Conservation (phyloP, 768 basidiomycete species). For the Phylloporus arenicola region DNA sequence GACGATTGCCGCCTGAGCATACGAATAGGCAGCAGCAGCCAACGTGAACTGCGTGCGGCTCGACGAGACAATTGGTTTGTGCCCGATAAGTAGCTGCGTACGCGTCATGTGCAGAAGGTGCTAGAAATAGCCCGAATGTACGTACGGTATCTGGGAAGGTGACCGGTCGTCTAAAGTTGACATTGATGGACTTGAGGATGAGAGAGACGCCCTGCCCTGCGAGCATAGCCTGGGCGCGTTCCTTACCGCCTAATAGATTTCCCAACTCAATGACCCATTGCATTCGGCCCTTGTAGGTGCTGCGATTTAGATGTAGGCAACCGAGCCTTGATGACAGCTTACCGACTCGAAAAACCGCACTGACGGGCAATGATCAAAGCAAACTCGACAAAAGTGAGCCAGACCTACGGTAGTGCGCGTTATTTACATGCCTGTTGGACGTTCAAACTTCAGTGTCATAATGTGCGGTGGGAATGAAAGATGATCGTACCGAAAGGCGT, state of each 20-base stretch:
- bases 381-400: background rate
- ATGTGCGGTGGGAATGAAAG: background rate
- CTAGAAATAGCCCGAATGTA: conserved; percentile 8
- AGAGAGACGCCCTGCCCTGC: conserved; percentile 61
- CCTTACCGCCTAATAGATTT: conserved; percentile 52
- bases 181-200: conserved; percentile 65
- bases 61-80: conserved; percentile 41
- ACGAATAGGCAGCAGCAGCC: conserved; percentile 56
- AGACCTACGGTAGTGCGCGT: conserved; percentile 59
- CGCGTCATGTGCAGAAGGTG: background rate
- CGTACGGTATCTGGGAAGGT: conserved; percentile 71
- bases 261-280: conserved; percentile 60
- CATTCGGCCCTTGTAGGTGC: conserved; percentile 56
- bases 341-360: conserved; percentile 71
- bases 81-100: conserved; percentile 57
- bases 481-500: conserved; percentile 58
- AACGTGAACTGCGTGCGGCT: conserved; percentile 45
- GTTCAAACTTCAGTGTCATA: background rate
- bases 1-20: conserved; percentile 56
- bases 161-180: conserved; percentile 67
- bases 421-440: conserved; percentile 64
- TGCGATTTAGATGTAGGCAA: background rate
- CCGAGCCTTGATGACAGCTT: conserved; percentile 13
- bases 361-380: conserved; percentile 20
- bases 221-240: conserved; percentile 52